phyloP scores from a whole-genome alignment of 495 filamentous ascomycete species.

The Cercophora samala region DNA sequence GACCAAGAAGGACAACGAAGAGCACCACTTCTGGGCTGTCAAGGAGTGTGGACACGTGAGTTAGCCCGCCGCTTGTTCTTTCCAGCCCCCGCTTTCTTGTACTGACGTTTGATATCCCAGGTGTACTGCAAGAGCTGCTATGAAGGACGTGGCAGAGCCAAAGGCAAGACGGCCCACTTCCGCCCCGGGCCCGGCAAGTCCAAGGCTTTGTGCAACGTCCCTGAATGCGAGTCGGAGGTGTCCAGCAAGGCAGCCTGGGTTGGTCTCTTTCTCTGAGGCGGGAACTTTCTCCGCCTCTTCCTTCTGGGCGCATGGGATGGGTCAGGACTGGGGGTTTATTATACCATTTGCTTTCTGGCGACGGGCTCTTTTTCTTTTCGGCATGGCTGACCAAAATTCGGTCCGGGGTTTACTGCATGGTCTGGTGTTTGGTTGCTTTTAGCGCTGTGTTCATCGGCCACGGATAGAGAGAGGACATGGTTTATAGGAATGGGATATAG shows the following conservation, averaged over 20 bases:
- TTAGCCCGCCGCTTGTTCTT: slow-evolving; percentile 5
- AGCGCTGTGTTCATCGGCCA: not conserved
- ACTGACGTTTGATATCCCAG: slow-evolving; percentile 22
- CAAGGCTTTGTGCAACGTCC: slow-evolving; percentile 41
- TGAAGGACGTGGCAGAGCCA: slow-evolving; percentile 36
- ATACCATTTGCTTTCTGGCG: not conserved
- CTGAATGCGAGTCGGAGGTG: slow-evolving; percentile 42
- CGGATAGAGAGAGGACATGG: not conserved
- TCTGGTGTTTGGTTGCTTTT: slow-evolving; percentile 11
- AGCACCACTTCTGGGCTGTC: slow-evolving; percentile 51
- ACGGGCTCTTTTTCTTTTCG: not conserved
- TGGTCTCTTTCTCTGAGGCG: slow-evolving; percentile 43
- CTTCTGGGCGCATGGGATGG: not conserved
- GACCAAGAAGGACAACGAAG: slow-evolving; percentile 41
- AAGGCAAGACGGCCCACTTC: slow-evolving; percentile 27
- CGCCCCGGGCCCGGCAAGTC: slow-evolving; percentile 16
- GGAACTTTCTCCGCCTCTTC: not conserved
- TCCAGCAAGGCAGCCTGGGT: slow-evolving; percentile 41
- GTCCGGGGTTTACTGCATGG: slow-evolving; percentile 4
- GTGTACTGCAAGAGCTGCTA: slow-evolving; percentile 48
- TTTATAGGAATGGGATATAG: not conserved
- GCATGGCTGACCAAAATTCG: not conserved
- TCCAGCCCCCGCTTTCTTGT: slow-evolving; percentile 7
- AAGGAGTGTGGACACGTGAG: slow-evolving; percentile 50
- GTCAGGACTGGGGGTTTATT: not conserved